phyloP scores from a whole-genome alignment of 805 yeast species.

The Metschnikowia amazonensis region DNA sequence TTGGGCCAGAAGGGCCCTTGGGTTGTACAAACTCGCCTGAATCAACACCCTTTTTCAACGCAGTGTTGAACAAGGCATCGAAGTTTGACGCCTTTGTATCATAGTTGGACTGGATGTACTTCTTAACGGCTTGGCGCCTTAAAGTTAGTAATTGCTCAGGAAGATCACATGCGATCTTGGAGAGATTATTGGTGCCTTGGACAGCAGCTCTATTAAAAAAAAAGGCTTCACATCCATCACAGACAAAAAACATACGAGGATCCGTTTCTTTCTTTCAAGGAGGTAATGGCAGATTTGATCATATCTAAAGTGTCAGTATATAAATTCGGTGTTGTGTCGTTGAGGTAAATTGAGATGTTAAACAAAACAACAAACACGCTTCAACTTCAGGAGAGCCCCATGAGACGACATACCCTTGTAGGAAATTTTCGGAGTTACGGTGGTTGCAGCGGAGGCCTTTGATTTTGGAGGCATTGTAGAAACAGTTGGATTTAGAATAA shows the following conservation, averaged over 20 bases:
- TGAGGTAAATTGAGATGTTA: not conserved
- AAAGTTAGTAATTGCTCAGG: constrained; percentile 18
- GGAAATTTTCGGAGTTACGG: constrained; percentile 11
- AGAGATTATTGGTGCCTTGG: not conserved
- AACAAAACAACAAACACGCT: constrained; percentile 6
- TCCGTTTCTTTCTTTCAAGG: constrained; percentile 78
- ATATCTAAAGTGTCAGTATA: constrained; percentile 40
- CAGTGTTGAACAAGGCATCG: constrained; percentile 71
- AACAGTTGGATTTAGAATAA: not conserved
- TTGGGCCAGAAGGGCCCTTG: constrained; percentile 86
- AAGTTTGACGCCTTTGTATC: constrained; percentile 59
- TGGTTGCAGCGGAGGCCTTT: constrained; percentile 8
- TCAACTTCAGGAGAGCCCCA: not conserved
- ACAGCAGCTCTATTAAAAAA: not conserved
- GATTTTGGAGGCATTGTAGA: constrained; percentile 16
- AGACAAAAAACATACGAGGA: constrained; percentile 48
- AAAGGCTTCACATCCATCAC: not conserved
- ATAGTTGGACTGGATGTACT: constrained; percentile 65
- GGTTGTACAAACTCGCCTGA: constrained; percentile 78
- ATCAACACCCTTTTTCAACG: constrained; percentile 76
- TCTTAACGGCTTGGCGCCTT: constrained; percentile 84
- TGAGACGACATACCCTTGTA: constrained; percentile 16
- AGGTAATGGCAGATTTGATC: constrained; percentile 63
- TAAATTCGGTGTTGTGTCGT: not conserved
- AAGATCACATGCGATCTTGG: not conserved